phyloP scores from a whole-genome alignment of 2,329 filamentous ascomycete genomes.

The Fusarium sublunatum region DNA sequence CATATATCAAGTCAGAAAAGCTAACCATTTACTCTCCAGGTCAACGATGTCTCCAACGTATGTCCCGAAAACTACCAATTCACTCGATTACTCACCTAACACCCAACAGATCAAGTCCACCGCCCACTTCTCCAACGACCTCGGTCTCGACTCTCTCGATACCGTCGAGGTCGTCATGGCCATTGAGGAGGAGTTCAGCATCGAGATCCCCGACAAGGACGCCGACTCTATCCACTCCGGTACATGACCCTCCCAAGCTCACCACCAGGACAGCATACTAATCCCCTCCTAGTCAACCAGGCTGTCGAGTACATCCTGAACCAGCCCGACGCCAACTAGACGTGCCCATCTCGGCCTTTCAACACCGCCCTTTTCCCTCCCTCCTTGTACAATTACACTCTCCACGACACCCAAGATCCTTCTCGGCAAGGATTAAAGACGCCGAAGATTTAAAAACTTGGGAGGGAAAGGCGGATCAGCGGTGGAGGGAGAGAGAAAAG shows the following conservation, averaged over 20 bases:
- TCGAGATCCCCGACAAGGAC: constrained; percentile 98
- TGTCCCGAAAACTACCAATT: constrained; percentile 43
- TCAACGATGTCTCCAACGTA: constrained; percentile 74
- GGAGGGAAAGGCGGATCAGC: constrained; percentile 3
- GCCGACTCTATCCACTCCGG: constrained; percentile 93
- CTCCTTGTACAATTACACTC: constrained; percentile 46
- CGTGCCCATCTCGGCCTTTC: constrained; percentile 7
- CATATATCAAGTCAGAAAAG: constrained; percentile 23
- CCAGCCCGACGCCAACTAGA: constrained; percentile 87
- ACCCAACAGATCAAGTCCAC: constrained; percentile 76
- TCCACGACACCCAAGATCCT: constrained; percentile 35
- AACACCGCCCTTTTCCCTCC: constrained; percentile 18
- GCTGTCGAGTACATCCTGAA: constrained; percentile 93
- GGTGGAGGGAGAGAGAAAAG: constrained; percentile 24
- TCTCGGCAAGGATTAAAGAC: constrained; percentile 33
- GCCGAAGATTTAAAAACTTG: constrained; percentile 23
- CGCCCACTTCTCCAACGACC: constrained; percentile 96
- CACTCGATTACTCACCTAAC: constrained; percentile 28
- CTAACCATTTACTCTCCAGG: constrained; percentile 59
- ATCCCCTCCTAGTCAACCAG: constrained; percentile 77
- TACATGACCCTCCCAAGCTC: constrained; percentile 59
- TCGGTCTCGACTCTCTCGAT: constrained; percentile 96
- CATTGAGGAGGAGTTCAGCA: constrained; percentile 93
- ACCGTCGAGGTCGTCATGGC: constrained; percentile 99
- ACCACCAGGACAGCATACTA: not conserved